Evolutionary conservation across 2,329 filamentous ascomycete genomes (phyloP), one percentile per base, ranked within the genome.

Genomic region (Boeremia exigua): DNA sequence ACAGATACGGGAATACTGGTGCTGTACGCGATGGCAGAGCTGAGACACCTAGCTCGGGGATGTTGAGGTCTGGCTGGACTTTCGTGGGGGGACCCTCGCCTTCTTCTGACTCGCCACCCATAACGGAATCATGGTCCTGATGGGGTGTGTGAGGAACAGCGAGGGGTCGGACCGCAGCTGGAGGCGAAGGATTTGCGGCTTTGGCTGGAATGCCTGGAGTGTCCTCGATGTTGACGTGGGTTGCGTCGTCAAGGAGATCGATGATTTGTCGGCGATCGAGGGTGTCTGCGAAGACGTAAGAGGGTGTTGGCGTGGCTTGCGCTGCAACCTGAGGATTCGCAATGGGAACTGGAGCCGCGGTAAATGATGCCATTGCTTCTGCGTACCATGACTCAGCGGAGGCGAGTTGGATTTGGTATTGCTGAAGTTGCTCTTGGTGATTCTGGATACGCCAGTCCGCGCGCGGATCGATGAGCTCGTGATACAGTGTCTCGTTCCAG

Each of bases 401-500:
- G 2, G 61, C 66, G 30, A 74, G 67, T 48, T 75, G 65, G 48
- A 72, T 50, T 29, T 73, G 66, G 29, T 77, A 72, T 5, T 65
- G 61, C 32, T 76, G 67, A 43, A 82, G 67, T 32, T 74, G 68
- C 30, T 62, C 56, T 27, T 67, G 48, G 40, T 72, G 68, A 32
- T 59, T 62, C n/a, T 67, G 29, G 14, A 69, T 36, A 7, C 72
- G 66, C 23, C 56, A 59, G 9, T 73, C 70, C 15, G 69, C 65
- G 19, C 65, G 58, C 1, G 77, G 73, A 45, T 78, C 75, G 8
- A 81, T 67, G 4, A 60, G 69, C 12, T 75, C 71, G 50, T 73
- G 66, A 69, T 79, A 82, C 12, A 68, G 58, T n/a, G 79, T 76
- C 58, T 82, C 71, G 65, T 81, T 73, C 79, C 79, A 80, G 17